phyloP scores from a whole-genome alignment of 441 rosid genomes.

The Populus hybrid region DNA sequence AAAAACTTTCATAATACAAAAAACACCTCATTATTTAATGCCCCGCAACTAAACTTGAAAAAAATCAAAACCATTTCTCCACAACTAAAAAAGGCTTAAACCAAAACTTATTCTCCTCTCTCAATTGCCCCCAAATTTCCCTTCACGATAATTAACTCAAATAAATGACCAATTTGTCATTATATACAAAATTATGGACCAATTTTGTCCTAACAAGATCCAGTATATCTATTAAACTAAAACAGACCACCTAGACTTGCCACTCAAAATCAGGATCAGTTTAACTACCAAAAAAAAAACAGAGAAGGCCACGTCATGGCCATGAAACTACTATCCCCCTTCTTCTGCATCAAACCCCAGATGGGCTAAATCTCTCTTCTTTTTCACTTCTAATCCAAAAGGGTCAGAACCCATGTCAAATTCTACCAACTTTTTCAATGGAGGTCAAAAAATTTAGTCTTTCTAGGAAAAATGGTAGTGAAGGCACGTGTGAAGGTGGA shows the following conservation, averaged over 20 bases:
- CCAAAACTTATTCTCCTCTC: not conserved
- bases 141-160: not conserved
- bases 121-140: not conserved
- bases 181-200: not conserved
- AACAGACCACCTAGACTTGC: not conserved
- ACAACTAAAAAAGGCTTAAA: constrained; percentile 8
- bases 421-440: constrained; percentile 21
- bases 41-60: not conserved
- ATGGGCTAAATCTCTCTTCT: constrained; percentile 21
- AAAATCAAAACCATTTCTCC: not conserved
- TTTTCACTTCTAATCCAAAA: constrained; percentile 24
- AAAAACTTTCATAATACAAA: too few relatives aligned
- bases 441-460: constrained; percentile 19
- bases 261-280: not conserved
- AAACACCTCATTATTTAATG: not conserved
- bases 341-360: constrained; percentile 40
- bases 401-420: constrained; percentile 30
- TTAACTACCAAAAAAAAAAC: not conserved
- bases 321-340: constrained; percentile 54
- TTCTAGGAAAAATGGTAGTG: constrained; percentile 32
- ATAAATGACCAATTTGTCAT: not conserved
- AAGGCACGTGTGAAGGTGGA: constrained; percentile 53
- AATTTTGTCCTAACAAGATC: constrained; percentile 8
- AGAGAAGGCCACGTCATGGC: constrained; percentile 29
- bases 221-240: not conserved